A percentile compares a stretch with the other conserved stretches of the same genome.
Conservation (phyloP, 139 green algal genomes). For the Chloropicon primus region DNA sequence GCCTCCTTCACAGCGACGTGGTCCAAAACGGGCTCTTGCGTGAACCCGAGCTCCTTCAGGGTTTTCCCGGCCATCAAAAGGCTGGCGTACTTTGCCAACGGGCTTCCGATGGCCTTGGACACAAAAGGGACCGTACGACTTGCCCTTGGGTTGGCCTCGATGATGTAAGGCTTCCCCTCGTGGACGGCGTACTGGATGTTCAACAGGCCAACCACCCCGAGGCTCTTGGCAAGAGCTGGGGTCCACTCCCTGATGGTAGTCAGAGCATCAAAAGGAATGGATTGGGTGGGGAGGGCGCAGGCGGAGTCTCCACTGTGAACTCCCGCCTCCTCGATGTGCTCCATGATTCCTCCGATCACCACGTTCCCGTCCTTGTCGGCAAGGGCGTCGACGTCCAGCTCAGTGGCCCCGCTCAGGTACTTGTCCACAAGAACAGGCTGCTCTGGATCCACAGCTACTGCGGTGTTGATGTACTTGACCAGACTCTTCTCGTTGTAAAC, state of each 20-base stretch:
- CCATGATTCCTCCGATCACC: slow-evolving; percentile 96
- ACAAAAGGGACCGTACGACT: slow-evolving; percentile 97
- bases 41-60: slow-evolving; percentile 75
- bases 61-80: slow-evolving; percentile 83
- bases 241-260: slow-evolving; percentile 81
- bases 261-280: slow-evolving; percentile 58
- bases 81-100: slow-evolving; percentile 88
- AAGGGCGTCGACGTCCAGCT: slow-evolving; percentile 95
- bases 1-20: slow-evolving; percentile 99
- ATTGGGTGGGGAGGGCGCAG: slow-evolving; percentile 83
- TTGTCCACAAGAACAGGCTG: slow-evolving; percentile 95
- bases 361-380: slow-evolving; percentile 84
- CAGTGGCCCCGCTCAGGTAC: slow-evolving; percentile 52
- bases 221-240: slow-evolving; percentile 58
- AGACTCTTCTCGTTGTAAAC: slow-evolving; percentile 79
- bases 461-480: slow-evolving; percentile 45
- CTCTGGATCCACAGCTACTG: slow-evolving; percentile 75
- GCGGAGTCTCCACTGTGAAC: slow-evolving; percentile 93
- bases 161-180: slow-evolving; percentile 81
- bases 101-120: slow-evolving; percentile 92
- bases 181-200: slow-evolving; percentile 98
- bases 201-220: slow-evolving; percentile 92
- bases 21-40: slow-evolving; percentile 59
- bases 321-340: slow-evolving; percentile 96
- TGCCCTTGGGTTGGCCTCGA: slow-evolving; percentile 95